These are phyloP conservation scores for Haplosporangium sp. DNA, from an alignment of 371 early-diverging fungal genomes.

Conservation along the genomic window DNA sequence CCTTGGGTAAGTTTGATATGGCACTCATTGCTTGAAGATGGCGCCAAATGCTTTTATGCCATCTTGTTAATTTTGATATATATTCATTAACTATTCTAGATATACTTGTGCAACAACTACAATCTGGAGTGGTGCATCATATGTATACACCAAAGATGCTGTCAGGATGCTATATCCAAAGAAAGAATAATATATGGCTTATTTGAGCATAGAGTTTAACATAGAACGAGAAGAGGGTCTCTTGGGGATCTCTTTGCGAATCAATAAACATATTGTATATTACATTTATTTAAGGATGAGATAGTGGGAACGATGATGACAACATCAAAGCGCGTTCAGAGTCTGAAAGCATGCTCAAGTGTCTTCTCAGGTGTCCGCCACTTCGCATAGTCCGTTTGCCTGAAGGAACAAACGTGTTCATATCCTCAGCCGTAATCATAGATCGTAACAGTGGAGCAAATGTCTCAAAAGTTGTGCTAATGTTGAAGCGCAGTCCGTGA, in stretches of 20 bases:
- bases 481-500: constrained; percentile 37
- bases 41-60: too few relatives aligned
- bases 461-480: constrained; percentile 18
- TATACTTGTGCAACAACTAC: constrained; percentile 86
- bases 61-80: background rate
- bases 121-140: constrained; percentile 82
- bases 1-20: constrained; percentile 38
- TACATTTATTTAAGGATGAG: background rate
- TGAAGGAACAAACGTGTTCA: constrained; percentile 34
- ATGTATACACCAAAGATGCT: constrained; percentile 82
- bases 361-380: constrained; percentile 37
- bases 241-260: background rate
- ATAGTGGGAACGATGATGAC: constrained; percentile 9
- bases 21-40: background rate
- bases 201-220: background rate
- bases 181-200: constrained; percentile 16
- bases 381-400: constrained; percentile 52
- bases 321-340: constrained; percentile 20
- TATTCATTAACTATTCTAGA: constrained; percentile 36
- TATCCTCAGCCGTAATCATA: constrained; percentile 32
- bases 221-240: background rate
- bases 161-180: constrained; percentile 67
- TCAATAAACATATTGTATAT: background rate
- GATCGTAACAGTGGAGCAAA: constrained; percentile 38
- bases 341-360: constrained; percentile 36